phyloP scores from a whole-genome alignment of 1,284 basidiomycete species.

The Meripilus lineatus region DNA sequence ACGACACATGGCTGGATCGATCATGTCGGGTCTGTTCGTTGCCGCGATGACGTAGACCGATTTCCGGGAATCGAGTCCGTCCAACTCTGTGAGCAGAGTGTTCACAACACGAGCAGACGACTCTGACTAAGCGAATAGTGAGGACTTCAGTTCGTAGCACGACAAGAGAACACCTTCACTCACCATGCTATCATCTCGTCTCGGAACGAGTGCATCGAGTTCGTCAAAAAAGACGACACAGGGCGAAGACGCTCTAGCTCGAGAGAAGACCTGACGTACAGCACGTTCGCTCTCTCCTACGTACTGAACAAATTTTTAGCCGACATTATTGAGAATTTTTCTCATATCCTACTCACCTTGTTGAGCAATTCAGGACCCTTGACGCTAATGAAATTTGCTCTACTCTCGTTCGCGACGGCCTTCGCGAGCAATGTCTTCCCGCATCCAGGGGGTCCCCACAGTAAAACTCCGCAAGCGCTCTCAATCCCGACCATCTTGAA shows the following conservation, averaged over 20 bases:
- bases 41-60: slow-evolving; percentile 95
- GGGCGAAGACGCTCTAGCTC: slow-evolving; percentile 83
- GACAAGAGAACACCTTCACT: slow-evolving; percentile 19
- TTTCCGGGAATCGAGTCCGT: slow-evolving; percentile 88
- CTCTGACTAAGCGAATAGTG: slow-evolving; percentile 65
- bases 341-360: slow-evolving; percentile 56
- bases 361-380: slow-evolving; percentile 97
- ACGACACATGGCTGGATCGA: slow-evolving; percentile 97
- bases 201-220: slow-evolving; percentile 91
- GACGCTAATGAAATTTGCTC: slow-evolving; percentile 95
- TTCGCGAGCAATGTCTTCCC: slow-evolving; percentile 96
- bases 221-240: slow-evolving; percentile 97
- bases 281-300: slow-evolving; percentile 97
- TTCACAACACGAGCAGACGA: slow-evolving; percentile 97
- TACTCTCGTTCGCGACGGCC: slow-evolving; percentile 92
- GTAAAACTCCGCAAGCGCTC: slow-evolving; percentile 84
- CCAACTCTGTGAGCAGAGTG: slow-evolving; percentile 93
- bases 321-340: not conserved
- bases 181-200: slow-evolving; percentile 88
- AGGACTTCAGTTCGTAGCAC: slow-evolving; percentile 1
- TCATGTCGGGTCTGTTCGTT: slow-evolving; percentile 98
- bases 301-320: slow-evolving; percentile 53
- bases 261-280: slow-evolving; percentile 88
- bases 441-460: slow-evolving; percentile 99
- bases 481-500: slow-evolving; percentile 86